Conservation (phyloP, 306 rosid genomes). For the Dryas octopetala region DNA sequence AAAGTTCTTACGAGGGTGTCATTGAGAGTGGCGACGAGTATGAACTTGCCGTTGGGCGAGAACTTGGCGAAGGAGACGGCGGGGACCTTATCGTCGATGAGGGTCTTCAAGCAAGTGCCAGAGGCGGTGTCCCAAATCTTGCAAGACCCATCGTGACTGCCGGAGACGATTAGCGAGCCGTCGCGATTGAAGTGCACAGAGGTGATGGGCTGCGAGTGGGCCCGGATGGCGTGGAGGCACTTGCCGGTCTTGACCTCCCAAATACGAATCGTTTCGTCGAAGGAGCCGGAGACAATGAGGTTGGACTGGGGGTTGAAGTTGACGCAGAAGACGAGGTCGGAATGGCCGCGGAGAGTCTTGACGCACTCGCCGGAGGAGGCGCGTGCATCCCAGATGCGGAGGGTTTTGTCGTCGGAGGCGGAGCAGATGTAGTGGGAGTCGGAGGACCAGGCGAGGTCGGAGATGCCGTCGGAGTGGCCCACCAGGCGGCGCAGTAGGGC, state of each 20-base stretch:
- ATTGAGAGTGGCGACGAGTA: conserved; percentile 87
- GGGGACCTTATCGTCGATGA: conserved; percentile 72
- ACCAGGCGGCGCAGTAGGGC: conserved; percentile 65
- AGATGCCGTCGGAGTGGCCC: conserved; percentile 80
- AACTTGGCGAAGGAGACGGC: conserved; percentile 81
- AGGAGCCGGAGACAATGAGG: conserved; percentile 83
- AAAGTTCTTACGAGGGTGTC: conserved; percentile 78
- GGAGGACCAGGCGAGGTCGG: conserved; percentile 88
- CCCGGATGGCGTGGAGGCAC: conserved; percentile 57
- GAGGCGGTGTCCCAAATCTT: conserved; percentile 79
- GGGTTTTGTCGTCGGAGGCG: conserved; percentile 85
- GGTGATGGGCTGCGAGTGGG: conserved; percentile 77
- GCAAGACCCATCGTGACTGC: conserved; percentile 87
- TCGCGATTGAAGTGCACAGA: conserved; percentile 88
- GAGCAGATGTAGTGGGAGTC: conserved; percentile 96
- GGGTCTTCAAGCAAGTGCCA: conserved; percentile 54
- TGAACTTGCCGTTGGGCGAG: conserved; percentile 92
- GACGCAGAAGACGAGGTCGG: conserved; percentile 72
- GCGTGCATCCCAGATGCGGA: conserved; percentile 89
- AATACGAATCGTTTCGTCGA: conserved; percentile 73
- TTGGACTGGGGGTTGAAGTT: conserved; percentile 81
- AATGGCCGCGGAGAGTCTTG: conserved; percentile 82
- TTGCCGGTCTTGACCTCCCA: conserved; percentile 96
- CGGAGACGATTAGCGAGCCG: conserved; percentile 82
- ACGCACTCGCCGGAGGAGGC: conserved; percentile 63